phyloP scores from a whole-genome alignment of 2,329 filamentous ascomycete species.

The Fusarium euwallaceae region DNA sequence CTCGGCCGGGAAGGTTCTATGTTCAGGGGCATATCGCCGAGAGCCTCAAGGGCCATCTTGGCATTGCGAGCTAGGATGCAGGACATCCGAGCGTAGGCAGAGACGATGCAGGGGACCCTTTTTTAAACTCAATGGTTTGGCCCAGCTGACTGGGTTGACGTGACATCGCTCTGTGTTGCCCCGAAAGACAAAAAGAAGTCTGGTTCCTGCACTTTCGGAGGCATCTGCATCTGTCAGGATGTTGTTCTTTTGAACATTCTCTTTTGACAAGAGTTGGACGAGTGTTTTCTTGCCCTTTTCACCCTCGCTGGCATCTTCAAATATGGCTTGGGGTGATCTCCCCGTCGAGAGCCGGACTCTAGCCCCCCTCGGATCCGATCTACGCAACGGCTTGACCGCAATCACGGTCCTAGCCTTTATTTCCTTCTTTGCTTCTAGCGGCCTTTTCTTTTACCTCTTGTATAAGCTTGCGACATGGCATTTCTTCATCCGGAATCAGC shows the following conservation, averaged over 20 bases:
- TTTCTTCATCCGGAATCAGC: constrained; percentile 36
- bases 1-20: constrained; percentile 2
- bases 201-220: not conserved
- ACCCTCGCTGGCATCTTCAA: not conserved
- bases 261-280: not conserved
- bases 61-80: not conserved
- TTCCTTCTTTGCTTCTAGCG: constrained; percentile 48
- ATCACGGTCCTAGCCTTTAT: constrained; percentile 49
- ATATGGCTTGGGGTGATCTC: constrained; percentile 46
- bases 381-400: constrained; percentile 47
- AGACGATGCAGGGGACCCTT: not conserved
- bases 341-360: constrained; percentile 42
- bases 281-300: not conserved
- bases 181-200: not conserved
- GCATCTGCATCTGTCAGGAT: not conserved
- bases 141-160: not conserved
- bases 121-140: constrained; percentile 1
- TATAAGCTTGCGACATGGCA: constrained; percentile 51
- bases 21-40: constrained; percentile 5
- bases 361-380: constrained; percentile 32
- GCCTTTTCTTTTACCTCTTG: constrained; percentile 49
- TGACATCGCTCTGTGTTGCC: not conserved
- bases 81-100: not conserved
- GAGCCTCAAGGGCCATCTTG: not conserved
- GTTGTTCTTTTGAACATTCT: not conserved